Conservation (phyloP, 164 flowering plant species). For the Dillenia suffruticosa region DNA sequence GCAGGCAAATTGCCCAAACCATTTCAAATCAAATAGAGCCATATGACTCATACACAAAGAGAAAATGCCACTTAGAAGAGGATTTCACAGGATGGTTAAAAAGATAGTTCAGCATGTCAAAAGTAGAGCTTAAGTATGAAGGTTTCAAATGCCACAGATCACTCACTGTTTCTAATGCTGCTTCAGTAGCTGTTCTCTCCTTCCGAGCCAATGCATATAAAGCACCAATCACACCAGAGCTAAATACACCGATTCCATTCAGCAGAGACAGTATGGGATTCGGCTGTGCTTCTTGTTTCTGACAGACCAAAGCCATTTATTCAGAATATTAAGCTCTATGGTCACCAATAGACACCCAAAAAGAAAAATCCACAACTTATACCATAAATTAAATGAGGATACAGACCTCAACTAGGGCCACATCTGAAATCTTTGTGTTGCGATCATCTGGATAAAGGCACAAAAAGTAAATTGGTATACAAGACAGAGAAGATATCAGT, state of each 20-base stretch:
- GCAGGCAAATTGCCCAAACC: too few relatives aligned
- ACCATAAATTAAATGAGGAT: too few relatives aligned
- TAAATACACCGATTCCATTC: conserved; percentile 66
- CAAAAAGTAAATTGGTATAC: too few relatives aligned
- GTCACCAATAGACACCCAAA: too few relatives aligned
- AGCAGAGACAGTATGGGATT: conserved; percentile 56
- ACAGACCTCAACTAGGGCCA: too few relatives aligned
- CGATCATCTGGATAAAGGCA: too few relatives aligned
- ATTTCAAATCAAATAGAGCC: background rate
- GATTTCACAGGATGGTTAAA: background rate
- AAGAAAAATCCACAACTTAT: background rate
- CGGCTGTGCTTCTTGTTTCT: conserved; percentile 29
- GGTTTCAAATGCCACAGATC: background rate
- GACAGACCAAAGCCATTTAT: conserved; percentile 15
- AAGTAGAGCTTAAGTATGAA: background rate
- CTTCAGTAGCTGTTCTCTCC: conserved; percentile 48
- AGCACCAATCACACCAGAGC: conserved; percentile 72
- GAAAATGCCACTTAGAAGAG: too few relatives aligned
- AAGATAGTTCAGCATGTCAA: background rate
- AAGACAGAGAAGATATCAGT: too few relatives aligned
- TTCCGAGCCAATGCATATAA: conserved; percentile 58
- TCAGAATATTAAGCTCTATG: background rate
- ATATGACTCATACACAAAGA: background rate
- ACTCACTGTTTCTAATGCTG: conserved; percentile 68
- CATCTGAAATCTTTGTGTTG: too few relatives aligned